Conservation (phyloP, 495 filamentous ascomycete genomes). For the Hypoxylon cercidicola region DNA sequence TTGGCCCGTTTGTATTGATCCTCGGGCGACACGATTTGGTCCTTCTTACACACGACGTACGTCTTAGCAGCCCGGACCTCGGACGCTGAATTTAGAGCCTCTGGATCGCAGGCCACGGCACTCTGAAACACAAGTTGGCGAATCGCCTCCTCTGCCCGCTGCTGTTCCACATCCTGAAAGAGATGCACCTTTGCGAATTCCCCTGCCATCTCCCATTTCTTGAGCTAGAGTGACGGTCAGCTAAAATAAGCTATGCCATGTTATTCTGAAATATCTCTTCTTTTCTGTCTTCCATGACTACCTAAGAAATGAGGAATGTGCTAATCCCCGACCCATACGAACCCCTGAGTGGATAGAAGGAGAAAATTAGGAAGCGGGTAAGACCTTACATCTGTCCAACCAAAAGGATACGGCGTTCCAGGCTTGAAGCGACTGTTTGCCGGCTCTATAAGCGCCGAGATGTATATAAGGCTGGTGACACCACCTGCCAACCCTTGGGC, state of each 20-base stretch:
- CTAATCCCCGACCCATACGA: too few species aligned
- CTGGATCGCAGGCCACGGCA: background rate
- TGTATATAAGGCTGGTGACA: conserved; percentile 54
- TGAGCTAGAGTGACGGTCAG: conserved; percentile 6
- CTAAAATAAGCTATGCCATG: background rate
- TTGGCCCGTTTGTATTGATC: conserved; percentile 17
- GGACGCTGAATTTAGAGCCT: conserved; percentile 3
- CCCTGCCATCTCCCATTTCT: conserved; percentile 9
- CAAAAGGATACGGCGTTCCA: background rate
- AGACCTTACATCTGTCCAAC: conserved; percentile 28
- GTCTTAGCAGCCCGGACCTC: conserved; percentile 23
- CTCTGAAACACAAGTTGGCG: conserved; percentile 17
- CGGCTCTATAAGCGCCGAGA: conserved; percentile 50
- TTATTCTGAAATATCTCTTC: too few species aligned
- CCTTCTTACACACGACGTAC: conserved; percentile 35
- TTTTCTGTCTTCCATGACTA: too few species aligned
- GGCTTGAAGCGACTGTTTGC: conserved; percentile 38
- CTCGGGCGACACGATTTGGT: conserved; percentile 21
- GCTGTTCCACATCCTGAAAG: conserved; percentile 41
- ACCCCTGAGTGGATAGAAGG: too few species aligned
- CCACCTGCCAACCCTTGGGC: conserved; percentile 46
- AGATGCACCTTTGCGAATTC: conserved; percentile 38
- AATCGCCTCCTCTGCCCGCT: conserved; percentile 36
- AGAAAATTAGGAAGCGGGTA: conserved; percentile 1
- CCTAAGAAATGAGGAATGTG: too few species aligned